These are phyloP conservation scores for Galerina marginata DNA, from an alignment of 768 basidiomycete genomes.

Conservation along the genomic window DNA sequence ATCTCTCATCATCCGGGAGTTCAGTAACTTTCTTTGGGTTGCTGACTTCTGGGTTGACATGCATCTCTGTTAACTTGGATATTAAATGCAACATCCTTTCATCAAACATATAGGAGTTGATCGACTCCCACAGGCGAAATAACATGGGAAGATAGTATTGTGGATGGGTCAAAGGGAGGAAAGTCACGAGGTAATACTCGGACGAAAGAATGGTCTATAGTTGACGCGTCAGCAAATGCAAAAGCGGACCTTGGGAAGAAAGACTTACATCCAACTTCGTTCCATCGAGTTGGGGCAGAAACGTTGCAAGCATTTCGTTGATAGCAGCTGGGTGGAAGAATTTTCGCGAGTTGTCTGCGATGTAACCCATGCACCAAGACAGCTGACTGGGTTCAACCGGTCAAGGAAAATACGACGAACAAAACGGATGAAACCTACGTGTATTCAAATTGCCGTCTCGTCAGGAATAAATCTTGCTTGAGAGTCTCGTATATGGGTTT, in stretches of 20 bases:
- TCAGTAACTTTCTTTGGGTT: conserved; percentile 71
- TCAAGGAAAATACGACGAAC: neutral
- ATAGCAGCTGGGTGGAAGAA: conserved; percentile 91
- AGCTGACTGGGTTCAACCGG: conserved; percentile 53
- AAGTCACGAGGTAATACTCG: conserved; percentile 86
- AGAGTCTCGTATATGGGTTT: conserved; percentile 76
- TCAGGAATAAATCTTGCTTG: conserved; percentile 77
- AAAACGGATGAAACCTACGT: conserved; percentile 49
- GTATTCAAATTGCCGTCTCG: conserved; percentile 77
- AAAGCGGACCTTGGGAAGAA: neutral
- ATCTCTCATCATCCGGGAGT: conserved; percentile 72
- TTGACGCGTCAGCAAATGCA: conserved; percentile 16
- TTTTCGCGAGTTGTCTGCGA: conserved; percentile 69
- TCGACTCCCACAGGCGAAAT: conserved; percentile 85
- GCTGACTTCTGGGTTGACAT: conserved; percentile 77
- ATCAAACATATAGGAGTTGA: conserved; percentile 90
- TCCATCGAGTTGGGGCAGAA: conserved; percentile 80
- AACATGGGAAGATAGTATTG: conserved; percentile 84
- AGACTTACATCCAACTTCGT: conserved; percentile 70
- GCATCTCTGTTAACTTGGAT: conserved; percentile 76
- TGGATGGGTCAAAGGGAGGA: conserved; percentile 84
- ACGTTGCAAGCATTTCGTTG: conserved; percentile 87
- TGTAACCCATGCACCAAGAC: conserved; percentile 79
- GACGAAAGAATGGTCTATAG: conserved; percentile 73
- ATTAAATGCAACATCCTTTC: conserved; percentile 89